Conservation (phyloP, 2,329 filamentous ascomycete species). For the Talaromyces sp. region DNA sequence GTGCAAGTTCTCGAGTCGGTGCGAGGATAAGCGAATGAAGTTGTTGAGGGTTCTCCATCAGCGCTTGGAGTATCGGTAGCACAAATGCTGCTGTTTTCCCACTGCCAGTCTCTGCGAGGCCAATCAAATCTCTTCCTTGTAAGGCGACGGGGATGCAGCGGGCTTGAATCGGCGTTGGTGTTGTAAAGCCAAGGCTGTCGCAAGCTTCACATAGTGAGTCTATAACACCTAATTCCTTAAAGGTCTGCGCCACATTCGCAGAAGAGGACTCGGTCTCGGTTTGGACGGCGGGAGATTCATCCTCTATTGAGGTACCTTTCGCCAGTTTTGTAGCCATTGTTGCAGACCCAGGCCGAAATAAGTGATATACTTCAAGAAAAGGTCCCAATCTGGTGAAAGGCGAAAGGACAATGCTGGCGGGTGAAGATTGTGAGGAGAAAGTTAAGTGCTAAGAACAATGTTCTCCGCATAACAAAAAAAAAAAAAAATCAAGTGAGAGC, state of each 20-base stretch:
- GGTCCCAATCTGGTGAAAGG: background rate
- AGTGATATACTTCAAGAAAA: background rate
- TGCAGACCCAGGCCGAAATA: background rate
- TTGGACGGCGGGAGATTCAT: background rate
- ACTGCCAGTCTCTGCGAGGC: constrained; percentile 87
- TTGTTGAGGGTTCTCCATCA: constrained; percentile 80
- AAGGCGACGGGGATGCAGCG: constrained; percentile 78
- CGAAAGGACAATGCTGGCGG: background rate
- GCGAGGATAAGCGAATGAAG: constrained; percentile 83
- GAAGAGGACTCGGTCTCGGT: background rate
- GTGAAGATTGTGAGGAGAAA: background rate
- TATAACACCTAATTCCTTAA: constrained; percentile 63
- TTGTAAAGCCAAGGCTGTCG: constrained; percentile 70
- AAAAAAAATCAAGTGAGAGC: background rate
- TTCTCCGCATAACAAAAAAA: background rate
- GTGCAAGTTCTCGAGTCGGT: constrained; percentile 87
- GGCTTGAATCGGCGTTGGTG: constrained; percentile 81
- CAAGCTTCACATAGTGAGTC: constrained; percentile 88
- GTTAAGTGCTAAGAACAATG: background rate
- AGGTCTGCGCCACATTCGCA: constrained; percentile 33
- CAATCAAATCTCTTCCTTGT: constrained; percentile 78
- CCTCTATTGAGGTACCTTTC: background rate
- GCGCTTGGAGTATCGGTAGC: constrained; percentile 80
- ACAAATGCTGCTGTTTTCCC: constrained; percentile 96
- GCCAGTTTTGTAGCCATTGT: background rate